Evolutionary conservation across 192 early-diverging fungal species (phyloP).

Genomic region (Glomus cerebriforme): DNA sequence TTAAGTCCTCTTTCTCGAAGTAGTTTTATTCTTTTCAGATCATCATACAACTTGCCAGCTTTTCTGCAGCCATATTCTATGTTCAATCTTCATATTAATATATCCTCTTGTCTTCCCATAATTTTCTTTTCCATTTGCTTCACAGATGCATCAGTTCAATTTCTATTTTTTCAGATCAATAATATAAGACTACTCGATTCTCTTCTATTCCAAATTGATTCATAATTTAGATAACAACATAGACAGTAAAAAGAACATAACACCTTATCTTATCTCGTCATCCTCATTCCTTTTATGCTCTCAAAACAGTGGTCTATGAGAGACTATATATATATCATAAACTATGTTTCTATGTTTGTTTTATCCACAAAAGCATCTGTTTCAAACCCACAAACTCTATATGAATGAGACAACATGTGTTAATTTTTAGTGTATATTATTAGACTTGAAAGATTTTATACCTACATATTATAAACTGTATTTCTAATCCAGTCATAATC

Average conservation of each 20-base stretch:
- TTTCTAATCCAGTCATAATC: no score
- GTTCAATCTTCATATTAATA: constrained; percentile 20
- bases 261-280: constrained; percentile 25
- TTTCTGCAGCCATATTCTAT: constrained; percentile 30
- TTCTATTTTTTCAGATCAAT: constrained; percentile 35
- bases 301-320: no score
- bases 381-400: constrained; percentile 30
- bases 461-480: no score
- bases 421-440: no score
- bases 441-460: no score
- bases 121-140: constrained; percentile 31
- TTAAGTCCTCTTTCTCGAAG: constrained; percentile 28
- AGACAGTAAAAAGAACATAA: background rate
- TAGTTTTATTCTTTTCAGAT: constrained; percentile 22
- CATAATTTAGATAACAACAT: constrained; percentile 5
- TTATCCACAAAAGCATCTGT: constrained; percentile 8
- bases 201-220: constrained; percentile 23
- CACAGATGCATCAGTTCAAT: constrained; percentile 28
- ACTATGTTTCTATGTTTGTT: constrained; percentile 23
- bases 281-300: no score
- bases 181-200: constrained; percentile 32
- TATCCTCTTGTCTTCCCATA: constrained; percentile 31
- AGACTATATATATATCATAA: constrained; percentile 19
- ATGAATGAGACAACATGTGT: no score
- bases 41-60: constrained; percentile 5